phyloP scores from a whole-genome alignment of 2,329 filamentous ascomycete species.

The Talaromyces sp. region DNA sequence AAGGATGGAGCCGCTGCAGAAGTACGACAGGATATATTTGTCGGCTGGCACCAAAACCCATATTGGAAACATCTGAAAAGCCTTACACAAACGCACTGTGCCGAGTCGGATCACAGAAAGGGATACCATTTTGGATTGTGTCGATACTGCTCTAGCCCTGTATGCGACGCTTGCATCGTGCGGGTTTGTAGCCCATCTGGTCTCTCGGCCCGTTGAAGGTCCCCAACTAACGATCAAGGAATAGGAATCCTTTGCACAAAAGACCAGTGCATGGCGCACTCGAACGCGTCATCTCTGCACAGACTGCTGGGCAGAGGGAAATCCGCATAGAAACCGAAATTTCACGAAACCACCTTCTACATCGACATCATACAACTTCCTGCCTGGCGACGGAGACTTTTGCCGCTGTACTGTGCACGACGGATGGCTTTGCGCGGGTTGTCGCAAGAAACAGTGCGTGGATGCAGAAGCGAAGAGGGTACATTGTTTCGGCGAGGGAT shows the following conservation, averaged over 20 bases:
- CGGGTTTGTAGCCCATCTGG: constrained; percentile 15
- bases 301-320: constrained; percentile 29
- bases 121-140: constrained; percentile 24
- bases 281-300: constrained; percentile 29
- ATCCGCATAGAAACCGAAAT: constrained; percentile 23
- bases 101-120: constrained; percentile 26
- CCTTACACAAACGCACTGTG: constrained; percentile 25
- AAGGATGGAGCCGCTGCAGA: background rate
- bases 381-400: constrained; percentile 22
- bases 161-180: constrained; percentile 32
- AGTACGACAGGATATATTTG: constrained; percentile 23
- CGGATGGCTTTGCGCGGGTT: constrained; percentile 29
- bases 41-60: constrained; percentile 29
- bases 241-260: constrained; percentile 27
- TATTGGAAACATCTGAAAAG: constrained; percentile 31
- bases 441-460: constrained; percentile 27
- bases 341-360: constrained; percentile 20
- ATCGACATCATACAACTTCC: constrained; percentile 18
- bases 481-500: constrained; percentile 27
- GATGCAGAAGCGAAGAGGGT: constrained; percentile 21
- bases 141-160: constrained; percentile 29
- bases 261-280: constrained; percentile 29
- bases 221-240: background rate
- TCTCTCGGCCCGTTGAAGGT: background rate
- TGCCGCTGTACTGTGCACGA: constrained; percentile 28